Conservation (phyloP, 2,329 filamentous ascomycete genomes). For the Monosporascus sp. region DNA sequence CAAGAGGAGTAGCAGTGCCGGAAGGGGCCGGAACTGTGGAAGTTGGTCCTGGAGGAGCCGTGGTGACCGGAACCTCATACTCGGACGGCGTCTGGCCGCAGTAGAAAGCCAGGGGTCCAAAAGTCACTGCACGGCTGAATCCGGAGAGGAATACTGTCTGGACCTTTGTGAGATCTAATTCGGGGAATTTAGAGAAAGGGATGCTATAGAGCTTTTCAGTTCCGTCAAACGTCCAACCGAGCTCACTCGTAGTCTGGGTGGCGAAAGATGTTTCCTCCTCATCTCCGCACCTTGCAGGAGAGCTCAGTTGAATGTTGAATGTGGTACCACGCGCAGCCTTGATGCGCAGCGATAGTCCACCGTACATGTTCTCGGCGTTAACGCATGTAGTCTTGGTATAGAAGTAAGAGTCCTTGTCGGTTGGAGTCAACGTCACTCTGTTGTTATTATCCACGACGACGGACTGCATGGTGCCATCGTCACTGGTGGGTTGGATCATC, state of each 20-base stretch:
- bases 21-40: slow-evolving; percentile 44
- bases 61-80: slow-evolving; percentile 40
- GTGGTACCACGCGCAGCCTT: slow-evolving; percentile 46
- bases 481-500: slow-evolving; percentile 47
- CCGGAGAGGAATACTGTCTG: slow-evolving; percentile 45
- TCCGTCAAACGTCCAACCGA: slow-evolving; percentile 57
- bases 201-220: slow-evolving; percentile 55
- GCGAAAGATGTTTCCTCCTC: slow-evolving; percentile 27
- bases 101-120: slow-evolving; percentile 55
- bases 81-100: slow-evolving; percentile 46
- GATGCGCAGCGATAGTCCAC: slow-evolving; percentile 51
- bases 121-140: slow-evolving; percentile 39
- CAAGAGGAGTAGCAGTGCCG: slow-evolving; percentile 41
- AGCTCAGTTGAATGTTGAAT: slow-evolving; percentile 47
- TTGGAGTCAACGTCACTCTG: slow-evolving; percentile 47
- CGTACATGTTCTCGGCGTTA: slow-evolving; percentile 43
- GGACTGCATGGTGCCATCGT: slow-evolving; percentile 52
- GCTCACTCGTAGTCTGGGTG: slow-evolving; percentile 37
- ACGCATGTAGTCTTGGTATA: slow-evolving; percentile 52
- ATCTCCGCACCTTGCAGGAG: slow-evolving; percentile 38
- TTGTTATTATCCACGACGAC: slow-evolving; percentile 46
- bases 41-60: slow-evolving; percentile 34
- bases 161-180: slow-evolving; percentile 46
- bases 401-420: slow-evolving; percentile 46
- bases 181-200: slow-evolving; percentile 46